These are phyloP conservation scores for Nemania sp. DNA, from an alignment of 2,329 filamentous ascomycete genomes.

Conservation along the genomic window DNA sequence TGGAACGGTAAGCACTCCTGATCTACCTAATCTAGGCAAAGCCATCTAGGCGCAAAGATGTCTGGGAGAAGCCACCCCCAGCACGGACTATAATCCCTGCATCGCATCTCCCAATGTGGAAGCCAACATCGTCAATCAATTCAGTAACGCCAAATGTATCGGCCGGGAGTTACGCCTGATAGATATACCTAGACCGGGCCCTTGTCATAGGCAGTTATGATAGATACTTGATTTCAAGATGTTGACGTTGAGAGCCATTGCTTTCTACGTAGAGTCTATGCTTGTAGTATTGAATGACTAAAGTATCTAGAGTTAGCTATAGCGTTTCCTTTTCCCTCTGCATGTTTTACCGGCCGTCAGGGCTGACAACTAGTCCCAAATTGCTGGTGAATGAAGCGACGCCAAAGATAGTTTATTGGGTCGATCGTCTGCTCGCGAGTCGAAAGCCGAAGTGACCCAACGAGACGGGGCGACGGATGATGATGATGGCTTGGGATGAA, in stretches of 20 bases:
- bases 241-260: background rate
- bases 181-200: no score
- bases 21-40: background rate
- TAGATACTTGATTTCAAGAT: no score
- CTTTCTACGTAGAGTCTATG: no score
- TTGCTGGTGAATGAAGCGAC: conserved; percentile 1
- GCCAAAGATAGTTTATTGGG: background rate
- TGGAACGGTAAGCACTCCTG: background rate
- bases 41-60: background rate
- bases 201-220: no score
- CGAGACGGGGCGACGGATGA: background rate
- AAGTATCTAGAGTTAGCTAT: no score
- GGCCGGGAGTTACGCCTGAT: background rate
- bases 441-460: background rate
- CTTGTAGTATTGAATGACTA: no score
- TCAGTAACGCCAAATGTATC: background rate
- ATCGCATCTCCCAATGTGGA: conserved; percentile 21
- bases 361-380: background rate
- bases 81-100: conserved; percentile 13
- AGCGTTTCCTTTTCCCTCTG: no score
- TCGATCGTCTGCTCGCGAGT: background rate
- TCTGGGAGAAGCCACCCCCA: background rate
- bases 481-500: background rate
- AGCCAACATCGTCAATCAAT: conserved; percentile 2
- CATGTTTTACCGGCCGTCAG: background rate